These are phyloP conservation scores for Coffea eugenioides DNA, from an alignment of 257 asterid species.

Conservation along the genomic window DNA sequence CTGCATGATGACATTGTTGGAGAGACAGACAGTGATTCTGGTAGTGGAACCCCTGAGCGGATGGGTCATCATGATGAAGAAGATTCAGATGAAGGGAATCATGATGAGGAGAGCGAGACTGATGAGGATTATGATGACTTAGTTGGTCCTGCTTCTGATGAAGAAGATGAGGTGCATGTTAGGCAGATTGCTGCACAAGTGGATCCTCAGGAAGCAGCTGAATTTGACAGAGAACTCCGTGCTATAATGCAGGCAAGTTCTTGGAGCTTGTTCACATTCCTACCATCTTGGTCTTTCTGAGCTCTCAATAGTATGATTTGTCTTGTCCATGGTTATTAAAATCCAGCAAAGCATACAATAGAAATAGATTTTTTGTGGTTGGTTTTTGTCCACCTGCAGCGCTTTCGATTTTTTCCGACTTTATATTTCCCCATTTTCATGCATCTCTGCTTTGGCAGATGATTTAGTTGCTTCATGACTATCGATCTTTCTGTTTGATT, in stretches of 20 bases:
- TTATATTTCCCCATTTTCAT: neutral
- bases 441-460: neutral
- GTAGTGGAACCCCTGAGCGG: constrained; percentile 69
- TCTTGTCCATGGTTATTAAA: neutral
- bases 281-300: neutral
- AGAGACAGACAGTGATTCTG: constrained; percentile 87
- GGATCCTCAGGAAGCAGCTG: constrained; percentile 88
- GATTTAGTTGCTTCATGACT: neutral
- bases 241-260: constrained; percentile 88
- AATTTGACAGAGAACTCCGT: constrained; percentile 87
- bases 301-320: neutral
- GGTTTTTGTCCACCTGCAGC: neutral
- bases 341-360: neutral
- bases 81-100: constrained; percentile 70
- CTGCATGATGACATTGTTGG: constrained; percentile 55
- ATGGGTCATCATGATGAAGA: constrained; percentile 60
- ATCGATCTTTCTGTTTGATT: neutral
- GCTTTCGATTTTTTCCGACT: neutral
- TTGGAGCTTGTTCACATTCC: neutral
- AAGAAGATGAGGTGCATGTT: constrained; percentile 84
- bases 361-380: neutral
- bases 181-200: constrained; percentile 83
- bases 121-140: constrained; percentile 75
- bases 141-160: constrained; percentile 75
- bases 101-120: constrained; percentile 66